Evolutionary conservation across 2,329 filamentous ascomycete genomes (phyloP).

Genomic region (Talaromyces atroroseus): DNA sequence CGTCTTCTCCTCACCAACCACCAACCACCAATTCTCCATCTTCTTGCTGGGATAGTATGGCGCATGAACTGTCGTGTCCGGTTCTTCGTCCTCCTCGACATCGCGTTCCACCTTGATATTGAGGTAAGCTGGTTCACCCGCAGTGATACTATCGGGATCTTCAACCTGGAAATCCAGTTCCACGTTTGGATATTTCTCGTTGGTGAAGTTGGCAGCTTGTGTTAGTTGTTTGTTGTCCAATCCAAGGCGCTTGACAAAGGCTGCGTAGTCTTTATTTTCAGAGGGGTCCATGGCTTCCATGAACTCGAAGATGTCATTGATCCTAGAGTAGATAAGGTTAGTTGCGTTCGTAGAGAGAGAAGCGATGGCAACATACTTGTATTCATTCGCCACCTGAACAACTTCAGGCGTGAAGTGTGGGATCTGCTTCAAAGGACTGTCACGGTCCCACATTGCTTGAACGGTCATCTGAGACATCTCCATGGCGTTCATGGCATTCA

Average conservation of each 20-base stretch:
- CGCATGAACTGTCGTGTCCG: slow-evolving; percentile 81
- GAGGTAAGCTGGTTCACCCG: slow-evolving; percentile 75
- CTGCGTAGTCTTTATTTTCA: slow-evolving; percentile 76
- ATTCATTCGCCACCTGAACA: slow-evolving; percentile 75
- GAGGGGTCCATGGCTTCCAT: slow-evolving; percentile 98
- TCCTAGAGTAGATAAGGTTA: slow-evolving; percentile 42
- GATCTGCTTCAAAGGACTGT: slow-evolving; percentile 95
- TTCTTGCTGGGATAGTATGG: slow-evolving; percentile 91
- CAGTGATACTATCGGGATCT: slow-evolving; percentile 71
- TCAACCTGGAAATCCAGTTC: slow-evolving; percentile 84
- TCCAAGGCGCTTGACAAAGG: slow-evolving; percentile 70
- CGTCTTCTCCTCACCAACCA: slow-evolving; percentile 86
- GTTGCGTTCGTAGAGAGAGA: slow-evolving; percentile 23
- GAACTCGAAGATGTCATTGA: slow-evolving; percentile 95
- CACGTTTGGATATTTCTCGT: slow-evolving; percentile 91
- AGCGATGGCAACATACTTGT: slow-evolving; percentile 53
- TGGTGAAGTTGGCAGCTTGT: slow-evolving; percentile 91
- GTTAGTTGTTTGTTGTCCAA: slow-evolving; percentile 76
- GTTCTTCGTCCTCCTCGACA: slow-evolving; percentile 64
- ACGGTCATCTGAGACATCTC: slow-evolving; percentile 99
- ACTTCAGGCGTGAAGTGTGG: slow-evolving; percentile 84
- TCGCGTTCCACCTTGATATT: slow-evolving; percentile 77
- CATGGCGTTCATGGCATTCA: slow-evolving; percentile 98
- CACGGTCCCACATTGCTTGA: slow-evolving; percentile 97
- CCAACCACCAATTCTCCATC: slow-evolving; percentile 97